Conservation (phyloP, 2,329 filamentous ascomycete genomes). For the Aspergillus sergii region DNA sequence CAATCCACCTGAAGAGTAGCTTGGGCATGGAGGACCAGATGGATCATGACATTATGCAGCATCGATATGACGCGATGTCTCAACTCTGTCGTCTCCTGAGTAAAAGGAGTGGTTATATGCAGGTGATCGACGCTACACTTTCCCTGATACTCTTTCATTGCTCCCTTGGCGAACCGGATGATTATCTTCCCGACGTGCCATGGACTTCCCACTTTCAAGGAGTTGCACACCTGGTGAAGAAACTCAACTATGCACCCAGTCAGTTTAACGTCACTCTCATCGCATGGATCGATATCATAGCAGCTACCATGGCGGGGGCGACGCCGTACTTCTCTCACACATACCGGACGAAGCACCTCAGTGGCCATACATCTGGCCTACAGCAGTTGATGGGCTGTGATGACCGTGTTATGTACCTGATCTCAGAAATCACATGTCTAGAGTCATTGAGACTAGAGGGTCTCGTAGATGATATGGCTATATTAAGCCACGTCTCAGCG, state of each 20-base stretch:
- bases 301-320: constrained; percentile 83
- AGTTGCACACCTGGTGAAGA: constrained; percentile 78
- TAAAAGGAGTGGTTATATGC: constrained; percentile 74
- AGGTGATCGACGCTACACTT: constrained; percentile 87
- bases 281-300: constrained; percentile 95
- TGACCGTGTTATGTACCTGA: constrained; percentile 94
- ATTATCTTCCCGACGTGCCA: constrained; percentile 85
- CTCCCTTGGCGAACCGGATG: constrained; percentile 80
- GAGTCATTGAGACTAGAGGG: constrained; percentile 81
- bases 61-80: constrained; percentile 83
- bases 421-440: constrained; percentile 94
- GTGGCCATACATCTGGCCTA: constrained; percentile 67
- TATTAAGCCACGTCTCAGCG: constrained; percentile 85
- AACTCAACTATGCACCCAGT: constrained; percentile 69
- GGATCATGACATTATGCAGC: constrained; percentile 58
- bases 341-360: constrained; percentile 87
- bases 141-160: constrained; percentile 96
- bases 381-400: constrained; percentile 96
- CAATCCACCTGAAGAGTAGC: constrained; percentile 84
- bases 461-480: constrained; percentile 70
- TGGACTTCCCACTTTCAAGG: constrained; percentile 97
- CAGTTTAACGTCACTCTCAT: constrained; percentile 89
- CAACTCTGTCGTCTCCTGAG: constrained; percentile 79
- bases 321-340: constrained; percentile 87
- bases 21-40: constrained; percentile 10